Base-by-base conservation (phyloP, 2,329 filamentous ascomycete species). In the Cadophora gregata region DNA sequence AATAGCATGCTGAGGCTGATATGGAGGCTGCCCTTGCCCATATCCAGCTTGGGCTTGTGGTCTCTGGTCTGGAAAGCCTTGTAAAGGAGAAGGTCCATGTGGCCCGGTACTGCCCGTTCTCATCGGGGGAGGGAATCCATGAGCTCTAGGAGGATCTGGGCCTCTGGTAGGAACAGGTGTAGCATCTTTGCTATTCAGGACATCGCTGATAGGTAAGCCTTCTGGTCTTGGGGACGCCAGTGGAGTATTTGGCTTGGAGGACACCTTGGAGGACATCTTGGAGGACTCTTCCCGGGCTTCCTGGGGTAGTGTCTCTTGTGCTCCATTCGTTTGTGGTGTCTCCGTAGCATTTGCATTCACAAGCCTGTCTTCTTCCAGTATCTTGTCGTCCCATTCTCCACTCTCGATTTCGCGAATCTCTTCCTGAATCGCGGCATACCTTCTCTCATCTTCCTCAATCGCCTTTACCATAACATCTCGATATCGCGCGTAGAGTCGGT, bases 401-500 rank as follows among this genome's bases (percentile, higher is more conserved):
- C 84, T 83, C 76, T 94, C 87, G 59, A 96, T 84, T 66, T 88
- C 84, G 47, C 83, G 81, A 60, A 96, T 87, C 71, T 97, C 90
- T 66, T 82, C 83, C 77, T 88, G 85, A 51, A 95, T 79, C 21
- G 80, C 80, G 29, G 85, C 84, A 75, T 90, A 91, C 61, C 82
- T 84, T 66, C 83, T 84, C 80, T 97, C 94, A 69, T 96, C 90
- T 64, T 91, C 86, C 66, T 86, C 83, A 67, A 97, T 92, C 74
- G 90, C 85, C 64, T 82, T 81, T n/a, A 93, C 84, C 59, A 90
- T 82, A 51, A 89, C 82, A 55, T 90, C 87, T 70, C 89, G 86
- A 77, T 96, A 97, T 69, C 87, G 85, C 14, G 86, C 84, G 76
- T 96, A 96, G 1, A 97, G 83, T 70, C 90, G 88, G 65, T 90